Base-by-base conservation (phyloP, 176 grass and related monocot genomes). In the Pontederia paniculata region DNA sequence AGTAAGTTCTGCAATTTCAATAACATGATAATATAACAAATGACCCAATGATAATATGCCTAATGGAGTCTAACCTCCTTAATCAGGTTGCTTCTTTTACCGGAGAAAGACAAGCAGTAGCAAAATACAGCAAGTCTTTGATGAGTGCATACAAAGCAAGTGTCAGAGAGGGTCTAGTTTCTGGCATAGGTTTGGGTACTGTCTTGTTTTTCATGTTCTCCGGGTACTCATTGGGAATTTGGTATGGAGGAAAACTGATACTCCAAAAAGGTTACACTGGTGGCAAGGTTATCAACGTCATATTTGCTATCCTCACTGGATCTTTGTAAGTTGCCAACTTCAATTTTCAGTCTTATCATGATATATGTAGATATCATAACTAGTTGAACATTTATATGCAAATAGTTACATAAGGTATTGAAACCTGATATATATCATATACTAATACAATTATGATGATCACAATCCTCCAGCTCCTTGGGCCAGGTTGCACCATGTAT, bases 51-150 rank as follows among this genome's bases (percentile, higher is more conserved):
- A 25, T 5, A 16, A 15, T 17, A 44, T 57, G 9, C 43, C 31
- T 59, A 20, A 20, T 45, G 19, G n/a, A 22, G 3, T 13, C 60
- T 47, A 7, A 2, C 44, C 44, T 37, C 44, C 44, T 41, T 42
- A 12, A 17, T 51, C 73, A 98, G 94, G 87, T 98, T 51, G 87
- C 94, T 47, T 98, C 94, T 77, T 98, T 98, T 80, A 98, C 94
- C 0, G 94, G 94, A 10, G 94, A 98, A 82, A 84, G 76, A 52
- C 72, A 68, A 45, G 87, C 94, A 42, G 87, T 93, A 21, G 73
- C 84, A 13, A 98, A 88, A 58, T 98, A 98, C 42, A 74, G 42
- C 70, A 82, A 75, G 53, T 93, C 83, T 4, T 52, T 98, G 42
- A 77, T 80, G 67, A 76, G 64, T 0, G 94, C 94, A 4, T 98